These are phyloP conservation scores for Thymus mandschuricus DNA, from an alignment of 257 asterid genomes.

Conservation along the genomic window DNA sequence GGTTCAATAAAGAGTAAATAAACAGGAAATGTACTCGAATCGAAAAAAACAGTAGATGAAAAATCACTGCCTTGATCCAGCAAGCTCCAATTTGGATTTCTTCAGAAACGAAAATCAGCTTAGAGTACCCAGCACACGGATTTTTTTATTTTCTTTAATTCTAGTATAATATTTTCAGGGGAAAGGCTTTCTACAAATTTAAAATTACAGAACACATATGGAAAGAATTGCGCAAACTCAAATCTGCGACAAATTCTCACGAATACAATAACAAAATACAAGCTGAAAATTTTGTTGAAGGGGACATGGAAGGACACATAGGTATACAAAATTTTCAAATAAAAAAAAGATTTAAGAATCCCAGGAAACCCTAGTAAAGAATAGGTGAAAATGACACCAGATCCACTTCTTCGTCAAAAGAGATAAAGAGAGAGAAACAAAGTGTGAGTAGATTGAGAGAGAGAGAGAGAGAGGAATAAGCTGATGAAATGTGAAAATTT, in stretches of 20 bases:
- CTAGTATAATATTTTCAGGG: neutral
- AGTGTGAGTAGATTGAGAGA: constrained; percentile 27
- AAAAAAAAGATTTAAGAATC: constrained; percentile 12
- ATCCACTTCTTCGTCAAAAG: constrained; percentile 34
- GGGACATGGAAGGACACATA: constrained; percentile 12
- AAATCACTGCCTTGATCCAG: constrained; percentile 31
- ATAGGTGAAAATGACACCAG: constrained; percentile 37
- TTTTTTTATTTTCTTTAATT: too few species aligned
- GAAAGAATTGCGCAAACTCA: constrained; percentile 28
- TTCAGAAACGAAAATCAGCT: neutral
- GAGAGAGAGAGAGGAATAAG: constrained; percentile 24
- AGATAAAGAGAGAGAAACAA: constrained; percentile 23
- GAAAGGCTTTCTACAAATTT: neutral
- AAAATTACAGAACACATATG: neutral
- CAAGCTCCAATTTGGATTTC: constrained; percentile 26
- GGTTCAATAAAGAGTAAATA: constrained; percentile 13
- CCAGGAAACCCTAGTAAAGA: constrained; percentile 42
- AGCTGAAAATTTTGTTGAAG: constrained; percentile 20
- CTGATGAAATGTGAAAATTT: constrained; percentile 27
- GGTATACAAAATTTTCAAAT: neutral
- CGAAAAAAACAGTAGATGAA: neutral
- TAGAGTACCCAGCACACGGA: too few species aligned
- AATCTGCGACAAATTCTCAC: constrained; percentile 32
- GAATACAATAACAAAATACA: constrained; percentile 17
- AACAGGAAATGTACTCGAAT: neutral